These are phyloP conservation scores for Aspergillus fumigatiaffinis DNA, from an alignment of 2,329 filamentous ascomycete species.

Conservation along the genomic window DNA sequence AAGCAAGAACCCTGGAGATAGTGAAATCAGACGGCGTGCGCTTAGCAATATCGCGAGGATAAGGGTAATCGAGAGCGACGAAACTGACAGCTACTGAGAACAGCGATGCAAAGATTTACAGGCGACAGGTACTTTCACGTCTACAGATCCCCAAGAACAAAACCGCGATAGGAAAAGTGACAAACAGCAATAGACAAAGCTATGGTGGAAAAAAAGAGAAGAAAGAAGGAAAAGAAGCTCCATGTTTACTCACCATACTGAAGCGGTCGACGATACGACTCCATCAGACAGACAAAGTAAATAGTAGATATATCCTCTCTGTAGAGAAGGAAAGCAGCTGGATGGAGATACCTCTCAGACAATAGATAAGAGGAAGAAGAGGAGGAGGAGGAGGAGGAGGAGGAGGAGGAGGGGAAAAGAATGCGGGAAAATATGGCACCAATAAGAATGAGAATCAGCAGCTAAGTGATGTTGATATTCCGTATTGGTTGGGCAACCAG, in stretches of 20 bases:
- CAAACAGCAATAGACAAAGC: not conserved
- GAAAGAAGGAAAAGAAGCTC: not conserved
- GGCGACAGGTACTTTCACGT: not conserved
- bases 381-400: not conserved
- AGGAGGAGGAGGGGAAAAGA: conserved; percentile 1
- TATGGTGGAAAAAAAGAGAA: not conserved
- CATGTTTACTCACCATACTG: conserved; percentile 33
- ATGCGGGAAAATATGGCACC: conserved; percentile 5
- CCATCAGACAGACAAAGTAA: conserved; percentile 21
- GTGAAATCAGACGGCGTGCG: not conserved
- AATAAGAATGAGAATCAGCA: conserved; percentile 3
- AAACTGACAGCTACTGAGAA: not conserved
- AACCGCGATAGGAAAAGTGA: not conserved
- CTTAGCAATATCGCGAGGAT: not conserved
- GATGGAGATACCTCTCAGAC: conserved; percentile 3
- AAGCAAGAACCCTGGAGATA: conserved; percentile 37
- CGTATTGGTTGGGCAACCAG: not conserved
- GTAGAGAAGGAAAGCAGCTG: not conserved
- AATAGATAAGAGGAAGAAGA: not conserved
- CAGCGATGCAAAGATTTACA: not conserved
- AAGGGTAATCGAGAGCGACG: not conserved
- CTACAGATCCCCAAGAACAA: not conserved
- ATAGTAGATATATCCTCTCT: conserved; percentile 5
- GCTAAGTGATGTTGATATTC: not conserved
- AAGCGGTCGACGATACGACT: conserved; percentile 18